phyloP scores from a whole-genome alignment of 306 rosid genomes.

The Cajanus cajan region DNA sequence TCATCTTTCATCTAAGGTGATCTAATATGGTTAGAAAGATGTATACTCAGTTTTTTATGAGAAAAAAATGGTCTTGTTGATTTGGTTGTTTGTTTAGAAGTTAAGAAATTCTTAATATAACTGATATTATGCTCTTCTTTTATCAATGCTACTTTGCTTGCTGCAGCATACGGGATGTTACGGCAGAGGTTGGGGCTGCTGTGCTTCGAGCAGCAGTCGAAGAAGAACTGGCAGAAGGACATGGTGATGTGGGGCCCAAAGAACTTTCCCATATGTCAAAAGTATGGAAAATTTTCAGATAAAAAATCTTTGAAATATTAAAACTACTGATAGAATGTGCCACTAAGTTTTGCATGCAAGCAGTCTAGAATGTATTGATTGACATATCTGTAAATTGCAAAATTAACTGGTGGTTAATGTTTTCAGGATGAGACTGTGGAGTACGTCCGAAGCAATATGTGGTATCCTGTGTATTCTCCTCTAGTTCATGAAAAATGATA shows the following conservation, averaged over 20 bases:
- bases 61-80: neutral
- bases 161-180: slow-evolving; percentile 78
- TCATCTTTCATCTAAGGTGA: neutral
- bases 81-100: slow-evolving; percentile 14
- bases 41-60: neutral
- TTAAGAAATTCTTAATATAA: neutral
- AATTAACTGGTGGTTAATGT: slow-evolving; percentile 7
- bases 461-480: slow-evolving; percentile 89
- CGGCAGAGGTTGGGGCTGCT: slow-evolving; percentile 96
- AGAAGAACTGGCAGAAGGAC: slow-evolving; percentile 87
- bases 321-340: neutral
- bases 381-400: slow-evolving; percentile 3
- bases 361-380: neutral
- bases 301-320: neutral
- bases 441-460: slow-evolving; percentile 63
- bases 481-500: slow-evolving; percentile 78
- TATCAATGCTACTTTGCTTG: slow-evolving; percentile 17
- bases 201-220: slow-evolving; percentile 80
- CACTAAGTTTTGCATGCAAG: neutral
- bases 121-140: slow-evolving; percentile 20
- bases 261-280: slow-evolving; percentile 79
- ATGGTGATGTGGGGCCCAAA: slow-evolving; percentile 63
- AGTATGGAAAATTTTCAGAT: slow-evolving; percentile 49
- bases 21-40: slow-evolving; percentile 5
- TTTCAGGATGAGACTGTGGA: slow-evolving; percentile 79